These are phyloP conservation scores for Neodidymelliopsis sp. DNA, from an alignment of 2,329 filamentous ascomycete species.

Conservation along the genomic window DNA sequence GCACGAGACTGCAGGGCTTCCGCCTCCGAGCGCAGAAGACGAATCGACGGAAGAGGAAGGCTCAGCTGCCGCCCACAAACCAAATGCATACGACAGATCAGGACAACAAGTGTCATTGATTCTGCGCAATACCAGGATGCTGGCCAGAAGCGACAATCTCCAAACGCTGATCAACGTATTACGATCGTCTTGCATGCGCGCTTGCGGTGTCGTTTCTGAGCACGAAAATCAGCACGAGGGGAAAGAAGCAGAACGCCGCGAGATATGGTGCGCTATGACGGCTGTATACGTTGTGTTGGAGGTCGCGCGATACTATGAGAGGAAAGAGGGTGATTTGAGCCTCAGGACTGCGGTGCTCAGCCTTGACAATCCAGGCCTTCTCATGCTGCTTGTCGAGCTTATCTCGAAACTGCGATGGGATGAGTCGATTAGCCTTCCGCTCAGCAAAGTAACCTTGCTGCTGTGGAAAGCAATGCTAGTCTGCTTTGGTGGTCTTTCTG, in stretches of 20 bases:
- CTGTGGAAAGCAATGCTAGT: constrained; percentile 93
- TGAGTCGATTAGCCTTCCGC: constrained; percentile 65
- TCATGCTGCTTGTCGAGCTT: constrained; percentile 74
- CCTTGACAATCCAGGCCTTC: constrained; percentile 65
- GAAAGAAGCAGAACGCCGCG: constrained; percentile 50
- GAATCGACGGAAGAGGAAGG: constrained; percentile 25
- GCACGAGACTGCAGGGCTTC: constrained; percentile 59
- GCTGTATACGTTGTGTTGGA: constrained; percentile 60
- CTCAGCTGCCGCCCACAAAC: constrained; percentile 6
- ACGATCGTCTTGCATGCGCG: constrained; percentile 42
- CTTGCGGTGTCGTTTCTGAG: constrained; percentile 38
- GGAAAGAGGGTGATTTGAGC: constrained; percentile 59
- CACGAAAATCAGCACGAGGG: constrained; percentile 39
- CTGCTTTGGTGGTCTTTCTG: constrained; percentile 79
- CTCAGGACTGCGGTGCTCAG: constrained; percentile 48
- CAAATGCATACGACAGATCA: constrained; percentile 39
- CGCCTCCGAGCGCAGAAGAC: constrained; percentile 8
- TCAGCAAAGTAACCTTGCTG: constrained; percentile 70
- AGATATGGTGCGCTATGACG: constrained; percentile 60
- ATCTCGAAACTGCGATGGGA: constrained; percentile 63
- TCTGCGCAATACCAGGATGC: constrained; percentile 52
- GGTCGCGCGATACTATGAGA: constrained; percentile 49
- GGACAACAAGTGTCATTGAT: constrained; percentile 55
- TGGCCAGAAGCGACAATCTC: constrained; percentile 52
- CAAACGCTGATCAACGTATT: constrained; percentile 51